Conservation (phyloP, 73 alveolate species). For the Uronychia binucleata region DNA sequence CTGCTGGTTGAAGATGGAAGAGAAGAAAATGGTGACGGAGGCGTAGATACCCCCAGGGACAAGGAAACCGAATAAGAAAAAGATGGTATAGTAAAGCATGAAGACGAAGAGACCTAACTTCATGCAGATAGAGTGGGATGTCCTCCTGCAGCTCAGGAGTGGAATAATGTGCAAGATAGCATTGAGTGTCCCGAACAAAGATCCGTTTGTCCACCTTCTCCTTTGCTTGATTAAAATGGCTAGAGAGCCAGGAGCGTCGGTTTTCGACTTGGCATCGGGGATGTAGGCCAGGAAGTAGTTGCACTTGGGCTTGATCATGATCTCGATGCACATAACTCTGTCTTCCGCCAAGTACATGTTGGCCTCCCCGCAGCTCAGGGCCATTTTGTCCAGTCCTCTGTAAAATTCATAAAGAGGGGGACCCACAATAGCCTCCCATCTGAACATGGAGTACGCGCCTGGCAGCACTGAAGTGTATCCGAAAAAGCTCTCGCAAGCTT, state of each 20-base stretch:
- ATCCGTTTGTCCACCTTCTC: slow-evolving; percentile 75
- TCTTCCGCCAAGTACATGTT: slow-evolving; percentile 74
- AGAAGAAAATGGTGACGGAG: slow-evolving; percentile 36
- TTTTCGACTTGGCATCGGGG: slow-evolving; percentile 59
- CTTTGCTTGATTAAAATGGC: slow-evolving; percentile 62
- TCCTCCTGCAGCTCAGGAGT: slow-evolving; percentile 28
- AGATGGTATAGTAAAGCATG: slow-evolving; percentile 26
- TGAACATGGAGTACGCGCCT: slow-evolving; percentile 57
- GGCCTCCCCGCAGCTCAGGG: slow-evolving; percentile 53
- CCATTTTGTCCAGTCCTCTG: slow-evolving; percentile 30
- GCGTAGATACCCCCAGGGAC: slow-evolving; percentile 48
- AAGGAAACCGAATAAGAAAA: slow-evolving; percentile 22
- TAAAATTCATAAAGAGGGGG: slow-evolving; percentile 48
- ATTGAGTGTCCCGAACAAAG: slow-evolving; percentile 64
- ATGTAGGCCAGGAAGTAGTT: slow-evolving; percentile 37
- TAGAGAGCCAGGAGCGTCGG: slow-evolving; percentile 62
- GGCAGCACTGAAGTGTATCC: slow-evolving; percentile 55
- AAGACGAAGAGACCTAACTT: slow-evolving; percentile 21
- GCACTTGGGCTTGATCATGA: slow-evolving; percentile 22
- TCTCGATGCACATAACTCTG: slow-evolving; percentile 71
- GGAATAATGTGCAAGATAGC: slow-evolving; percentile 35
- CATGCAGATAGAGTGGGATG: slow-evolving; percentile 17
- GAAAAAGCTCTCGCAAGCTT: slow-evolving; percentile 42
- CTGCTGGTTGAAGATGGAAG: neutral
- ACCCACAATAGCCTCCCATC: slow-evolving; percentile 65